Percentiles rank a stretch among this genome's conserved stretches.
Evolutionary conservation across 345 rosid species (phyloP).

Genomic region (Brassica rapa): DNA sequence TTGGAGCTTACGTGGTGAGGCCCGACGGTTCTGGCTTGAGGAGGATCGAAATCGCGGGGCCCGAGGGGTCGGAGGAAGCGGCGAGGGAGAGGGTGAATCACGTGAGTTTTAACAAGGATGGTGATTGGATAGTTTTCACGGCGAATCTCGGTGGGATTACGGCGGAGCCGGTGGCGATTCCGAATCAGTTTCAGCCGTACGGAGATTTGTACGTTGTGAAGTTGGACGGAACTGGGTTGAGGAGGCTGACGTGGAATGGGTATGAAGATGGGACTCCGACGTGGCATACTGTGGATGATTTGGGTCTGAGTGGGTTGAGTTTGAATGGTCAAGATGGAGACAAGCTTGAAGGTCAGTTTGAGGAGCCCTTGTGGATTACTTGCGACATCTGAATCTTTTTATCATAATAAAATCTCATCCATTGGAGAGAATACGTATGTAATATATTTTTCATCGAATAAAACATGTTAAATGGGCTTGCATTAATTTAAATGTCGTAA

Average conservation of each 20-base stretch:
- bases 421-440: not conserved
- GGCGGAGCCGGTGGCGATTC: constrained; percentile 77
- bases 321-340: constrained; percentile 48
- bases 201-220: constrained; percentile 67
- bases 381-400: constrained; percentile 45
- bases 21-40: constrained; percentile 69
- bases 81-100: constrained; percentile 84
- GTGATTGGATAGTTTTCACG: constrained; percentile 71
- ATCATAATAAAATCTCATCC: not conserved
- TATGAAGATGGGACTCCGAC: constrained; percentile 86
- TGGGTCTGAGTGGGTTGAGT: constrained; percentile 39
- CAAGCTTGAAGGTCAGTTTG: constrained; percentile 54
- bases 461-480: not conserved
- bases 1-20: constrained; percentile 64
- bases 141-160: constrained; percentile 62
- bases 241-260: constrained; percentile 84
- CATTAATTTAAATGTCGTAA: not conserved
- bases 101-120: constrained; percentile 68
- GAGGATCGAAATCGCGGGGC: constrained; percentile 61
- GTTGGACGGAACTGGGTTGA: constrained; percentile 64
- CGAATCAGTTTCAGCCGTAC: constrained; percentile 88
- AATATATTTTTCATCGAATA: not conserved
- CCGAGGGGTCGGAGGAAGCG: constrained; percentile 51
- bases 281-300: constrained; percentile 51
- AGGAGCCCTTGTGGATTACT: constrained; percentile 72